phyloP scores from a whole-genome alignment of 2,329 filamentous ascomycete species.

The Capronia americana region DNA sequence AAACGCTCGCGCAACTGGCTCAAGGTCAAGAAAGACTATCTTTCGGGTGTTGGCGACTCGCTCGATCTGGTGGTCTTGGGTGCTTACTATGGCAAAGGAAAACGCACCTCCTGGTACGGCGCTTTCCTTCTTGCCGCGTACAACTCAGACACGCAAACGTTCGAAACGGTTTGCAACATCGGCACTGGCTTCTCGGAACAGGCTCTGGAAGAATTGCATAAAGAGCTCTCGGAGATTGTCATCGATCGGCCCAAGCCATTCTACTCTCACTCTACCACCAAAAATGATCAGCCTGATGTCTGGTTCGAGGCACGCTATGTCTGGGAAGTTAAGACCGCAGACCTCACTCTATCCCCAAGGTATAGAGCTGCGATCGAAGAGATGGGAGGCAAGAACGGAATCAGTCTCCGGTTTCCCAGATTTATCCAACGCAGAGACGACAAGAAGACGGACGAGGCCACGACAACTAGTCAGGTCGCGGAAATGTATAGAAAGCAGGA shows the following conservation, averaged over 20 bases:
- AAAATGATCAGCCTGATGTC: conserved; percentile 94
- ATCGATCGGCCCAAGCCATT: conserved; percentile 95
- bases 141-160: conserved; percentile 78
- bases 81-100: conserved; percentile 92
- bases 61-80: conserved; percentile 95
- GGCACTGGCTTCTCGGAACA: conserved; percentile 96
- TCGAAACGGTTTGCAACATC: conserved; percentile 98
- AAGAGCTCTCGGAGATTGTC: conserved; percentile 73
- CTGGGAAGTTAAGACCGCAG: conserved; percentile 97
- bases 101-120: conserved; percentile 93
- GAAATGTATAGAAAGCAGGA: conserved; percentile 98
- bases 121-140: conserved; percentile 96
- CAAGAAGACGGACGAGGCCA: conserved; percentile 93
- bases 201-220: conserved; percentile 86
- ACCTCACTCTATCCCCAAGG: conserved; percentile 87
- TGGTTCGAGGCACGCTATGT: conserved; percentile 96
- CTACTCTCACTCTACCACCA: conserved; percentile 81
- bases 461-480: conserved; percentile 80
- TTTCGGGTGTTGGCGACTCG: conserved; percentile 90
- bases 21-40: conserved; percentile 99
- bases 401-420: conserved; percentile 87
- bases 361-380: conserved; percentile 91
- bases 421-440: conserved; percentile 93
- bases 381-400: conserved; percentile 73
- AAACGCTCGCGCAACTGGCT: conserved; percentile 98